These are phyloP conservation scores for Aechmea fasciata DNA, from an alignment of 176 grass and related monocot genomes.

Conservation along the genomic window DNA sequence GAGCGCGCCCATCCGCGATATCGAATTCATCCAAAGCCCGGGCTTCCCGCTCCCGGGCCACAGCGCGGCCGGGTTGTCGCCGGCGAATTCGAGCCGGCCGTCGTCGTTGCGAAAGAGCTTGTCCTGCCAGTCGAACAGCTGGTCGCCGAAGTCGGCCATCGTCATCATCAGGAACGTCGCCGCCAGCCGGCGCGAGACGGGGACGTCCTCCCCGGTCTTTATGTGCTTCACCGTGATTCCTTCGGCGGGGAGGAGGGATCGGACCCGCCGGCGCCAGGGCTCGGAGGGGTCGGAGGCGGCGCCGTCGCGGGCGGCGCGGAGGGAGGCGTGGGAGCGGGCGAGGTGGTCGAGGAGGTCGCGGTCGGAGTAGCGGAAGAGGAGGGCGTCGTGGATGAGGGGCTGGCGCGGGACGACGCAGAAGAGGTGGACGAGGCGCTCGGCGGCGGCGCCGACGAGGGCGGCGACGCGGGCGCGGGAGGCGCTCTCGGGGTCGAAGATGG, in stretches of 20 bases:
- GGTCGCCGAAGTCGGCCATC: constrained; percentile 67
- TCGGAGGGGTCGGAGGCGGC: constrained; percentile 16
- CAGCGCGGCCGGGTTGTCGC: constrained; percentile 44
- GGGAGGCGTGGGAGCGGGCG: constrained; percentile 27
- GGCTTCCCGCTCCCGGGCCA: constrained; percentile 64
- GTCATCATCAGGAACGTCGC: constrained; percentile 63
- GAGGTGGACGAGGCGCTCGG: constrained; percentile 47
- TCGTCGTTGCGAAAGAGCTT: constrained; percentile 45
- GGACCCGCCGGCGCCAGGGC: constrained; percentile 47
- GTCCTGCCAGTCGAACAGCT: constrained; percentile 77
- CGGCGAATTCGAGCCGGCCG: constrained; percentile 41
- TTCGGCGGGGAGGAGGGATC: constrained; percentile 22
- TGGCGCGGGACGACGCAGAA: constrained; percentile 50
- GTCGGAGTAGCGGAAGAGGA: constrained; percentile 45
- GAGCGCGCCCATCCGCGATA: constrained; percentile 45
- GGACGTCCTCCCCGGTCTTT: constrained; percentile 56
- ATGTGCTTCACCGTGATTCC: constrained; percentile 50
- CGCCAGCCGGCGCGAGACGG: constrained; percentile 34
- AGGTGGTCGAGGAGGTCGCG: constrained; percentile 35
- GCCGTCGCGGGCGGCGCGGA: constrained; percentile 11
- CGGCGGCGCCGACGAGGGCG: constrained; percentile 27
- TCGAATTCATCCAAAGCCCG: constrained; percentile 56
- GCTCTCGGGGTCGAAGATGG: constrained; percentile 38
- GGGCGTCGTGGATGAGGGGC: constrained; percentile 34
- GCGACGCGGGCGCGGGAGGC: constrained; percentile 26